Evolutionary conservation across 2,329 filamentous ascomycete species (phyloP).

Genomic region (Aspergillus unguis): DNA sequence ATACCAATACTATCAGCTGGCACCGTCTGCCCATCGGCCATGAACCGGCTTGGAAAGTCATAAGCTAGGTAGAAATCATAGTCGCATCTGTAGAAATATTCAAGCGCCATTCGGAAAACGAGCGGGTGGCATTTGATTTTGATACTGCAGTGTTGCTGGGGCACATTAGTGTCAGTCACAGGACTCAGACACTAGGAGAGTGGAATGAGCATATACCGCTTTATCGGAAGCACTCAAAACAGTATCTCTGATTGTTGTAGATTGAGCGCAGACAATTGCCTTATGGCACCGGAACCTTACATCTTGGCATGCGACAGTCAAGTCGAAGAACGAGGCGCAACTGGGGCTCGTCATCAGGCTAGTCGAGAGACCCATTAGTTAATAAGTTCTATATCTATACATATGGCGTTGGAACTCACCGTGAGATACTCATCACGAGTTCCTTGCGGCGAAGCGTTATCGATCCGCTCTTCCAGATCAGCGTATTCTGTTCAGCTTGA

Average conservation of each 20-base stretch:
- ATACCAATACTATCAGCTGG: constrained; percentile 2
- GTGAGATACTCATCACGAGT: not conserved
- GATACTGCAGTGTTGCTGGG: not conserved
- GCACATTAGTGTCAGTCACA: not conserved
- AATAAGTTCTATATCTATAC: not conserved
- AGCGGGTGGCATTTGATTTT: constrained; percentile 4
- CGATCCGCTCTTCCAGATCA: not conserved
- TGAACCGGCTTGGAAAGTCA: constrained; percentile 1
- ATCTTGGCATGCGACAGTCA: not conserved
- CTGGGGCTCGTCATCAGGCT: not conserved
- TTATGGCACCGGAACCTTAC: constrained; percentile 5
- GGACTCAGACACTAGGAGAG: not conserved
- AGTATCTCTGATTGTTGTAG: not conserved
- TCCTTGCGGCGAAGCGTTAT: not conserved
- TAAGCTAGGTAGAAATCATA: constrained; percentile 1
- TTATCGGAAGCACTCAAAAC: not conserved
- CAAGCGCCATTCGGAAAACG: constrained; percentile 2
- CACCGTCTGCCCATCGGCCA: not conserved
- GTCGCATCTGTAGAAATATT: constrained; percentile 4
- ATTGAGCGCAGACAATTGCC: constrained; percentile 7
- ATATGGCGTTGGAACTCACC: not conserved
- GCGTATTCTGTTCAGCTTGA: no score
- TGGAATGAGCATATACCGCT: not conserved
- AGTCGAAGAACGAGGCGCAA: not conserved
- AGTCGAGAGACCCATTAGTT: not conserved